Conservation (phyloP, 192 early-diverging fungal genomes). For the Rhizophagus sp. region DNA sequence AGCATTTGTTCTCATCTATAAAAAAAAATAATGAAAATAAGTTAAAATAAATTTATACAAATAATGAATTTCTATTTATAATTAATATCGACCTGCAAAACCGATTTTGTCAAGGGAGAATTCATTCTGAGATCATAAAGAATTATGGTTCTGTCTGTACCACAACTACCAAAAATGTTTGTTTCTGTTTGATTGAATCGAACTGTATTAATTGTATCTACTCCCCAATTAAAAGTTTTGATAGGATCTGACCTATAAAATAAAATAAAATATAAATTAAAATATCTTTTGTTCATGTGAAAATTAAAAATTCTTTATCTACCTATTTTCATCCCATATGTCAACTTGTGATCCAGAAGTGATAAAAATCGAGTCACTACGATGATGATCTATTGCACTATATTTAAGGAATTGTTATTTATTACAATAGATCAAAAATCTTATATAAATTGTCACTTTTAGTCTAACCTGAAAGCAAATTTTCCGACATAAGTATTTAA, state of each 20-base stretch:
- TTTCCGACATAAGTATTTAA: constrained; percentile 79
- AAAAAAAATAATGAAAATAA: background rate
- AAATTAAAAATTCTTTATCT: background rate
- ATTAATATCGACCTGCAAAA: constrained; percentile 62
- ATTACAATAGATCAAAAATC: no score
- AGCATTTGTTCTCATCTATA: constrained; percentile 85
- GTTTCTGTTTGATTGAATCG: constrained; percentile 97
- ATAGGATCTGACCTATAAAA: constrained; percentile 74
- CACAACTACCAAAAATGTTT: constrained; percentile 89
- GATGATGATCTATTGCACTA: constrained; percentile 87
- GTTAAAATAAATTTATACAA: background rate
- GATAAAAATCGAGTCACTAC: constrained; percentile 78
- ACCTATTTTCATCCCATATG: constrained; percentile 86
- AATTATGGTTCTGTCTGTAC: constrained; percentile 91
- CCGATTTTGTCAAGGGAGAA: constrained; percentile 81
- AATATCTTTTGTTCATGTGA: background rate
- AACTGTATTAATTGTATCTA: constrained; percentile 92
- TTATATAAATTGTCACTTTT: background rate
- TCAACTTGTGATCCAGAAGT: constrained; percentile 86
- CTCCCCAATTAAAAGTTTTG: constrained; percentile 85
- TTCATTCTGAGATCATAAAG: constrained; percentile 93
- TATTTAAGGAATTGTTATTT: background rate
- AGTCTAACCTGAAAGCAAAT: constrained; percentile 61
- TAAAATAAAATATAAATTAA: background rate
- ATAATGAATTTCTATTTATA: background rate